Conservation (phyloP, 495 filamentous ascomycete species). For the Barbatosphaeria neglecta region DNA sequence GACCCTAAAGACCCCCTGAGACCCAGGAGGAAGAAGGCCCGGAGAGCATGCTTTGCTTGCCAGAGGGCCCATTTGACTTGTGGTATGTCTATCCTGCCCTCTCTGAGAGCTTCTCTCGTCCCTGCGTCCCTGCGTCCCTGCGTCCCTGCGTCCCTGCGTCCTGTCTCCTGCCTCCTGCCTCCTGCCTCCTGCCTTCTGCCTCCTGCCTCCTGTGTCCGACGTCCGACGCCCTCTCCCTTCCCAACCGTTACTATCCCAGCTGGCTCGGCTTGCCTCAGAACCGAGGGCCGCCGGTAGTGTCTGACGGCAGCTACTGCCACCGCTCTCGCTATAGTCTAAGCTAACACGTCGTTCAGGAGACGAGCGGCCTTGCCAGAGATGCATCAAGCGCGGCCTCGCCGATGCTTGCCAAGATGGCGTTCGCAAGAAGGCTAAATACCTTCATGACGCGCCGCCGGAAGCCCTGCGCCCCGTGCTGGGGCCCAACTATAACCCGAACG, state of each 20-base stretch:
- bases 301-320: too few species aligned
- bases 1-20: constrained; percentile 76
- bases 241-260: too few species aligned
- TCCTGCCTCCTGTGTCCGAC: too few species aligned
- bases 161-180: not conserved
- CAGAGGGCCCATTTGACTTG: constrained; percentile 96
- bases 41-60: constrained; percentile 90
- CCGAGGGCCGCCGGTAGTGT: too few species aligned
- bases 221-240: too few species aligned
- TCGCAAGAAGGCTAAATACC: constrained; percentile 97
- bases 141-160: not conserved
- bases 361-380: constrained; percentile 85
- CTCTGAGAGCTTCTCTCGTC: not conserved
- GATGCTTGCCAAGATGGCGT: constrained; percentile 91
- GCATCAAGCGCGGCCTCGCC: constrained; percentile 83
- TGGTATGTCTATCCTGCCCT: constrained; percentile 51
- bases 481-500: constrained; percentile 40
- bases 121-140: not conserved
- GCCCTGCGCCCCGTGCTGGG: constrained; percentile 43
- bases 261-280: too few species aligned
- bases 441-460: constrained; percentile 87
- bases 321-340: not conserved
- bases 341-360: constrained; percentile 28
- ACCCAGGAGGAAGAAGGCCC: constrained; percentile 88
- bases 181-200: too few species aligned